Evolutionary conservation across 2,329 filamentous ascomycete genomes (phyloP).

Genomic region (Aspergillus sp.): DNA sequence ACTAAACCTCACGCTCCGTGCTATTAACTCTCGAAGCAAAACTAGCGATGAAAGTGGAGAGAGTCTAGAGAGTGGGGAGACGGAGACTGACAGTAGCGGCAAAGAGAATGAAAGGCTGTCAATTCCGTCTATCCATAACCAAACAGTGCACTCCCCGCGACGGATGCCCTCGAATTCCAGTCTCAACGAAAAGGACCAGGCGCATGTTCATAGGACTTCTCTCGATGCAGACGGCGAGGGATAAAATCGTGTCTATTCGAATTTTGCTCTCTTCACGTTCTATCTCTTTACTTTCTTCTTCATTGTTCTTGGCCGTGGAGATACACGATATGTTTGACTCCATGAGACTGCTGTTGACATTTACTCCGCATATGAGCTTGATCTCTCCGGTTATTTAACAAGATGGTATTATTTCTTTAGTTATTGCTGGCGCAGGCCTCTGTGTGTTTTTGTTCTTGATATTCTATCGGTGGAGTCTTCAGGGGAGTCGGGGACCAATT

Average conservation of each 20-base stretch:
- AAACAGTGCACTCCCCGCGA: conserved; percentile 21
- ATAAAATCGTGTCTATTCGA: conserved; percentile 1
- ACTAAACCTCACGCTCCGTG: conserved; percentile 41
- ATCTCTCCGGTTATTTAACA: too few species aligned
- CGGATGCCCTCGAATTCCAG: conserved; percentile 34
- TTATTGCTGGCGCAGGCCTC: too few species aligned
- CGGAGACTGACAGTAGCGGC: conserved; percentile 35
- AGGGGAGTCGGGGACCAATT: too few species aligned
- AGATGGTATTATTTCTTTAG: too few species aligned
- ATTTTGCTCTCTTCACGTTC: not conserved
- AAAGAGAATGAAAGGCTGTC: conserved; percentile 28
- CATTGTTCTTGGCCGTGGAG: not conserved
- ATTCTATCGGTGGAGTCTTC: too few species aligned
- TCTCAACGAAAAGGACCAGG: conserved; percentile 18
- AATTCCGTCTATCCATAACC: conserved; percentile 17
- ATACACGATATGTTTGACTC: too few species aligned
- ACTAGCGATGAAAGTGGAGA: conserved; percentile 11
- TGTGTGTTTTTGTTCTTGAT: too few species aligned
- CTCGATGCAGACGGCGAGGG: conserved; percentile 25
- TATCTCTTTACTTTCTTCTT: conserved; percentile 1
- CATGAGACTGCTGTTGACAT: too few species aligned
- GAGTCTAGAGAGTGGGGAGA: conserved; percentile 21
- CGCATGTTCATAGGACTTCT: conserved; percentile 25
- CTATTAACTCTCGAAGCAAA: conserved; percentile 26
- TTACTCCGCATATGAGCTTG: too few species aligned